Conservation (phyloP, 495 filamentous ascomycete genomes). For the Delitschia confertaspora region DNA sequence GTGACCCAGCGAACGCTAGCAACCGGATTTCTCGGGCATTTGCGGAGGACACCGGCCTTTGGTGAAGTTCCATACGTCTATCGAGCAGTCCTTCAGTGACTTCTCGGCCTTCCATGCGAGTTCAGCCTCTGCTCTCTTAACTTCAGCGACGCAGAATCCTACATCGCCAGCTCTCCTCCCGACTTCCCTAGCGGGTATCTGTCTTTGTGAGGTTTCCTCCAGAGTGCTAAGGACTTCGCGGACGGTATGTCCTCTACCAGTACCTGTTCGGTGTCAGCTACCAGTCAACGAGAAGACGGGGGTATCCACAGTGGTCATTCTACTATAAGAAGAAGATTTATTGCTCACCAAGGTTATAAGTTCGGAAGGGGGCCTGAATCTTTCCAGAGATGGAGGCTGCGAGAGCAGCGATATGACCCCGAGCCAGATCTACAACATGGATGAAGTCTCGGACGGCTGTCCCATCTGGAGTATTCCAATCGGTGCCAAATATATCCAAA, state of each 20-base stretch:
- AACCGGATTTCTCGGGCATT: slow-evolving; percentile 5
- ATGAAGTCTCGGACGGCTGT: slow-evolving; percentile 49
- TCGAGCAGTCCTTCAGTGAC: slow-evolving; percentile 28
- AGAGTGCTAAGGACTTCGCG: slow-evolving; percentile 31
- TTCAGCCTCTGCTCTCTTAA: slow-evolving; percentile 28
- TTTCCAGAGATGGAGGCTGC: slow-evolving; percentile 21
- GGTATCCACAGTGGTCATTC: background rate
- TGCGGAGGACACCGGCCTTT: slow-evolving; percentile 15
- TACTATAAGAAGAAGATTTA: background rate
- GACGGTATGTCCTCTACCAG: slow-evolving; percentile 33
- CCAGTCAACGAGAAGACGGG: background rate
- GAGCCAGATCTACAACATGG: slow-evolving; percentile 57
- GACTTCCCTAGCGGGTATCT: slow-evolving; percentile 26
- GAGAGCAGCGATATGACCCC: slow-evolving; percentile 54
- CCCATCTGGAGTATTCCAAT: slow-evolving; percentile 48
- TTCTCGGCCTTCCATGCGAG: slow-evolving; percentile 31
- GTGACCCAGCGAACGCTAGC: slow-evolving; percentile 5
- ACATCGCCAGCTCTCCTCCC: slow-evolving; percentile 32
- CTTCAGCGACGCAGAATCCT: slow-evolving; percentile 33
- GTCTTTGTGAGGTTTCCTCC: slow-evolving; percentile 22
- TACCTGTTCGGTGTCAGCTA: slow-evolving; percentile 22
- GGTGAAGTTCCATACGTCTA: slow-evolving; percentile 30
- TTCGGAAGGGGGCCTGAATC: slow-evolving; percentile 27
- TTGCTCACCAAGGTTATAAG: slow-evolving; percentile 34
- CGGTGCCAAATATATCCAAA: slow-evolving; percentile 52